Percentiles rank a stretch among this genome's conserved stretches.
Evolutionary conservation across 192 early-diverging fungal species (phyloP).

Genomic region (Mortierella antarctica): DNA sequence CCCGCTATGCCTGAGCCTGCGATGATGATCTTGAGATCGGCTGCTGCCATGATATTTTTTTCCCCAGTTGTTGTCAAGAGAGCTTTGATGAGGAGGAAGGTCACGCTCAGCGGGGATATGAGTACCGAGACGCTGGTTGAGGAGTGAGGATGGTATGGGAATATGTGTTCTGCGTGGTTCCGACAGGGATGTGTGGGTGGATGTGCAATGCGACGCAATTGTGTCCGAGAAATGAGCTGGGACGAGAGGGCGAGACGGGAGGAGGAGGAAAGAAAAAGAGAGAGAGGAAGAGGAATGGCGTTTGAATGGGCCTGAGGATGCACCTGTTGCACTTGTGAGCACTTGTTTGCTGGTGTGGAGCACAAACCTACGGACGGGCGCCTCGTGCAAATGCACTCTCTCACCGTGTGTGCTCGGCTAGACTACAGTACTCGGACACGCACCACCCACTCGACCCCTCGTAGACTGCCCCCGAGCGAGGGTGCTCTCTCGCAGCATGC

Average conservation of each 20-base stretch:
- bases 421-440: no score
- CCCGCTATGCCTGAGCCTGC: constrained; percentile 52
- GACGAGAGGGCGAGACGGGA: not conserved
- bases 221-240: not conserved
- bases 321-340: no score
- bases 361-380: no score
- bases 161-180: not conserved
- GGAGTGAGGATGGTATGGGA: not conserved
- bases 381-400: no score
- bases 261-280: not conserved
- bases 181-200: not conserved
- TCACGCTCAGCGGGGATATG: not conserved
- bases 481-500: no score
- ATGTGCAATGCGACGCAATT: not conserved
- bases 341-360: no score
- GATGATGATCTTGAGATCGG: constrained; percentile 50
- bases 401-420: no score
- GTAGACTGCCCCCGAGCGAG: no score
- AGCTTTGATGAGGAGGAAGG: not conserved
- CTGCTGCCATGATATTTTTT: constrained; percentile 3
- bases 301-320: no score
- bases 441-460: no score
- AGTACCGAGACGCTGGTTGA: not conserved
- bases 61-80: not conserved
- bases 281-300: not conserved